Evolutionary conservation across 768 basidiomycete species (phyloP).

Genomic region (Leccinum aurantiacum): DNA sequence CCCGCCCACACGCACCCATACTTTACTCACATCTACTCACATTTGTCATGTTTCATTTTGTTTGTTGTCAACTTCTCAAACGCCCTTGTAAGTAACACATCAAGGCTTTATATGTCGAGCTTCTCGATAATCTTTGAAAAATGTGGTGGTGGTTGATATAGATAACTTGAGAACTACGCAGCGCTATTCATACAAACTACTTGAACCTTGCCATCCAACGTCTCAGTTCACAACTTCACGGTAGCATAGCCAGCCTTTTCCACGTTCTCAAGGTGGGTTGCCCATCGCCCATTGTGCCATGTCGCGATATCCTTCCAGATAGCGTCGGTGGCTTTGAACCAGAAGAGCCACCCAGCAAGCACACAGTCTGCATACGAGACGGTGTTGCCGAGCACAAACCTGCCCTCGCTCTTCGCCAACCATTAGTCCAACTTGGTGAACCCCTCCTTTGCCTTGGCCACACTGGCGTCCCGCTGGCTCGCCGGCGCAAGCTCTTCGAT

Average conservation of each 20-base stretch:
- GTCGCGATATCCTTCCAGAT: conserved; percentile 35
- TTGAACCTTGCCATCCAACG: not conserved
- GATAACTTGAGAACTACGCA: too few relatives aligned
- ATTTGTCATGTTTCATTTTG: too few relatives aligned
- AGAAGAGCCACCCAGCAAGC: conserved; percentile 35
- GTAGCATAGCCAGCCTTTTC: conserved; percentile 31
- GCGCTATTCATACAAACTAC: too few relatives aligned
- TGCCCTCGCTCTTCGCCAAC: conserved; percentile 30
- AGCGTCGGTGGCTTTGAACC: conserved; percentile 32
- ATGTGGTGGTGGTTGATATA: not conserved
- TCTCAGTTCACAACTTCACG: conserved; percentile 4
- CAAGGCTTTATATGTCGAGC: not conserved
- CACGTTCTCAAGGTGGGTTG: conserved; percentile 31
- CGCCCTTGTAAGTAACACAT: too few relatives aligned
- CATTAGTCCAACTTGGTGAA: conserved; percentile 29
- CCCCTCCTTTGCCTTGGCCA: conserved; percentile 29
- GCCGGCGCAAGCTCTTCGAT: conserved; percentile 38
- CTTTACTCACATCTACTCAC: too few relatives aligned
- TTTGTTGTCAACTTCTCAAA: too few relatives aligned
- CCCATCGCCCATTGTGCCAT: conserved; percentile 44
- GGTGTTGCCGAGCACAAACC: conserved; percentile 37
- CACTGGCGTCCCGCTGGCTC: conserved; percentile 27
- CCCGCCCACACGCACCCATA: too few relatives aligned
- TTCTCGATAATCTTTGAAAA: too few relatives aligned
- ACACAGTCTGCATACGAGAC: conserved; percentile 38